These are phyloP conservation scores for Globisporangium iwayamae DNA, from an alignment of 352 stramenopile genomes.

Conservation along the genomic window DNA sequence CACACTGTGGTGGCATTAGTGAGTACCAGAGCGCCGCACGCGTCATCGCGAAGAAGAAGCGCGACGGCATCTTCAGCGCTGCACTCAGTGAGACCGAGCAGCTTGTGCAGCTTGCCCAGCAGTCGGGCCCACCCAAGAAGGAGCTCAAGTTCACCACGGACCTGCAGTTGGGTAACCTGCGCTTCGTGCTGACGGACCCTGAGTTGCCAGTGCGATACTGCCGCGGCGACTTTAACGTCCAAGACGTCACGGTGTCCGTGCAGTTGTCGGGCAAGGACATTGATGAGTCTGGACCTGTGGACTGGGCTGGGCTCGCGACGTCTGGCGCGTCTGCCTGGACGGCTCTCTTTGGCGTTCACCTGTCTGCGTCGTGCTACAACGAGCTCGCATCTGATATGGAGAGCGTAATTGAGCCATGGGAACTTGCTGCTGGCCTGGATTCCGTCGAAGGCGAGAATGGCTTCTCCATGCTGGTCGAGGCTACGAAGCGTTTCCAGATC, in stretches of 20 bases:
- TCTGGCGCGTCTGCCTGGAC: conserved; percentile 61
- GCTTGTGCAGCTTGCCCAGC: conserved; percentile 43
- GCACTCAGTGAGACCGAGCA: conserved; percentile 50
- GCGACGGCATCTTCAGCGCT: conserved; percentile 59
- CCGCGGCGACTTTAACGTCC: conserved; percentile 63
- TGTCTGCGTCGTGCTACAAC: conserved; percentile 68
- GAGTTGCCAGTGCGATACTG: conserved; percentile 50
- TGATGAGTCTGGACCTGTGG: conserved; percentile 43
- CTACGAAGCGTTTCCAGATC: conserved; percentile 69
- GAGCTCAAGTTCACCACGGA: conserved; percentile 51
- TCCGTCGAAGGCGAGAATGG: conserved; percentile 59
- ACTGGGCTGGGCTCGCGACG: conserved; percentile 50
- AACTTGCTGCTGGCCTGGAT: conserved; percentile 47
- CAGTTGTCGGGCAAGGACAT: conserved; percentile 49
- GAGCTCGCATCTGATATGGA: conserved; percentile 73
- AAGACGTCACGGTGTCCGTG: conserved; percentile 57
- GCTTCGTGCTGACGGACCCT: conserved; percentile 56
- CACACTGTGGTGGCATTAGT: conserved; percentile 59
- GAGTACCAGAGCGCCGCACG: conserved; percentile 66
- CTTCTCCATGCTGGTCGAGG: conserved; percentile 56
- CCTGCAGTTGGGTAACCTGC: conserved; percentile 60
- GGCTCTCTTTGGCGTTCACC: conserved; percentile 53
- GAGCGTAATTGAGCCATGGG: conserved; percentile 69
- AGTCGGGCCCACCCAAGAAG: conserved; percentile 44
- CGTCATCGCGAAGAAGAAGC: conserved; percentile 64